Conservation (phyloP, 257 asterid genomes). For the Solanum sejunctum region DNA sequence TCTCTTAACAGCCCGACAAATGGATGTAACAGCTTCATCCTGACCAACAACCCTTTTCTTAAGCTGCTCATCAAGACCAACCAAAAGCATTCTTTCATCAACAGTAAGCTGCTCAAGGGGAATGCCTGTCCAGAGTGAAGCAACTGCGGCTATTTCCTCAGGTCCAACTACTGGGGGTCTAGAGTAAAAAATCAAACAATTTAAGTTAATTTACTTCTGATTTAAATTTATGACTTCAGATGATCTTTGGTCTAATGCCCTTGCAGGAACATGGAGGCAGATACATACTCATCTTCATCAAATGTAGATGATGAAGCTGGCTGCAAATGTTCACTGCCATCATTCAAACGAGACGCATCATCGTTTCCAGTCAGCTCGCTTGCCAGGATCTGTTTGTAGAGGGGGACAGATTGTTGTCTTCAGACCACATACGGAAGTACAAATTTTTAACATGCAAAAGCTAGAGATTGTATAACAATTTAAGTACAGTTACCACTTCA, state of each 20-base stretch:
- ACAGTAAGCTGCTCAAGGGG: conserved; percentile 79
- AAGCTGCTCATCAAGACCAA: conserved; percentile 76
- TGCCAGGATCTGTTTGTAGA: conserved; percentile 32
- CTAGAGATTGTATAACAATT: not conserved
- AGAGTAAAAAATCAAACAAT: conserved; percentile 13
- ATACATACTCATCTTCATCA: conserved; percentile 60
- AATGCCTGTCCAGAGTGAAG: conserved; percentile 87
- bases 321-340: conserved; percentile 19
- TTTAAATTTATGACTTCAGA: conserved; percentile 5
- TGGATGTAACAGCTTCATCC: conserved; percentile 90
- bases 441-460: not conserved
- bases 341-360: conserved; percentile 20
- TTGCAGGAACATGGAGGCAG: conserved; percentile 3
- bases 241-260: not conserved
- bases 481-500: conserved; percentile 33
- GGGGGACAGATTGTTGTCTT: not conserved
- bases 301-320: conserved; percentile 16
- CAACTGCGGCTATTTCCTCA: conserved; percentile 91
- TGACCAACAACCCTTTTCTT: conserved; percentile 94
- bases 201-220: not conserved
- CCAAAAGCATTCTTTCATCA: conserved; percentile 70
- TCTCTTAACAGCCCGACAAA: conserved; percentile 91
- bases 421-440: conserved; percentile 1
- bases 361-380: conserved; percentile 31
- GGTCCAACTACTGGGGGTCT: conserved; percentile 63